phyloP scores from a whole-genome alignment of 495 filamentous ascomycete species.

The Neurospora sp. region DNA sequence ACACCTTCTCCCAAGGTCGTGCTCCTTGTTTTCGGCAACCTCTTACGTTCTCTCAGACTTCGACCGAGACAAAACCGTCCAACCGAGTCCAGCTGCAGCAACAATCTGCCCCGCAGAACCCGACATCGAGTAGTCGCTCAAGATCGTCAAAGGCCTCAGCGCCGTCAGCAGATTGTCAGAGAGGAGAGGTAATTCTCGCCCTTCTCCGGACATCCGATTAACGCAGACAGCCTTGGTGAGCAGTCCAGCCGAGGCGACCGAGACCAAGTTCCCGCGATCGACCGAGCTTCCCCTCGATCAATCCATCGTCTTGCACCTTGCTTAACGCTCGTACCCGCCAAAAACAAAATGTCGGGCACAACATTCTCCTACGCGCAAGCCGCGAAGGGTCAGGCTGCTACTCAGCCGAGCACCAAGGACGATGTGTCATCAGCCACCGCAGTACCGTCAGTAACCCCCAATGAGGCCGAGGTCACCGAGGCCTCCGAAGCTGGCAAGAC shows the following conservation, averaged over 20 bases:
- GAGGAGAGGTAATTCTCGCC: conserved; percentile 18
- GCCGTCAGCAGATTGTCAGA: conserved; percentile 9
- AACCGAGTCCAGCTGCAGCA: neutral
- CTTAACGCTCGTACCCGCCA: neutral
- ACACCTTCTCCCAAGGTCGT: neutral
- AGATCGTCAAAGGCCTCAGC: neutral
- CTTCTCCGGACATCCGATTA: conserved; percentile 22
- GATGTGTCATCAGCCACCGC: conserved; percentile 38
- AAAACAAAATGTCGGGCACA: conserved; percentile 25
- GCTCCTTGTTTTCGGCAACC: neutral
- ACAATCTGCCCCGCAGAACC: neutral
- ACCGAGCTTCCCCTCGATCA: neutral
- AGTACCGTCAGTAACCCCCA: conserved; percentile 49
- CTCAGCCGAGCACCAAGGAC: conserved; percentile 53
- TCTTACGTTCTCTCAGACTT: neutral
- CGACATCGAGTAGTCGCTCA: neutral
- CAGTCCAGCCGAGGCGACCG: conserved; percentile 6
- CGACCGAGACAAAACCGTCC: neutral
- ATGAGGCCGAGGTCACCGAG: conserved; percentile 40
- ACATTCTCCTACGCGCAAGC: conserved; percentile 93
- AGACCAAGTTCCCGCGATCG: neutral
- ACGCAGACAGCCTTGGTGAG: conserved; percentile 6
- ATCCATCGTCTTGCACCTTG: conserved; percentile 3
- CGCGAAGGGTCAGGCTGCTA: conserved; percentile 59
- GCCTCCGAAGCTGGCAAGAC: conserved; percentile 23